Evolutionary conservation across 2,329 filamentous ascomycete genomes (phyloP).

Genomic region (Pseudogymnoascus sp.): DNA sequence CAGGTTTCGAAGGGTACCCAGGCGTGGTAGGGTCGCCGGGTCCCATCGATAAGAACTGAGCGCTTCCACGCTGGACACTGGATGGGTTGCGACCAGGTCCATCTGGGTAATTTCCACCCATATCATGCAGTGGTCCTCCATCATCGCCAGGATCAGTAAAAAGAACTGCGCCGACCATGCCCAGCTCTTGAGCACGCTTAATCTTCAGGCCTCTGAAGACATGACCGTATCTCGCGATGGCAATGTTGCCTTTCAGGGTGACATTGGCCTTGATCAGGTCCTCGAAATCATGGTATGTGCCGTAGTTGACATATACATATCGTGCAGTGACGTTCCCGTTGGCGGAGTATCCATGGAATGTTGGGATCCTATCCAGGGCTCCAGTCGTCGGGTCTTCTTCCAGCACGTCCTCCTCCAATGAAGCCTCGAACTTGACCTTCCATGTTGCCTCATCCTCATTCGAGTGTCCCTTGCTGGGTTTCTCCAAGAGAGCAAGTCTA

Average conservation of each 20-base stretch:
- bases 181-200: slow-evolving; percentile 83
- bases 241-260: slow-evolving; percentile 74
- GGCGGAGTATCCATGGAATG: slow-evolving; percentile 91
- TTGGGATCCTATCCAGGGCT: slow-evolving; percentile 65
- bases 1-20: slow-evolving; percentile 87
- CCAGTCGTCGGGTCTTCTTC: slow-evolving; percentile 74
- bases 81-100: slow-evolving; percentile 82
- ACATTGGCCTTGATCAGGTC: slow-evolving; percentile 70
- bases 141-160: slow-evolving; percentile 90
- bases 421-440: slow-evolving; percentile 72
- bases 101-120: slow-evolving; percentile 65
- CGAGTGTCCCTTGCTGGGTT: slow-evolving; percentile 21
- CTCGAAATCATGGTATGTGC: slow-evolving; percentile 77
- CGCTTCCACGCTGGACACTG: slow-evolving; percentile 82
- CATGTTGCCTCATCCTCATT: slow-evolving; percentile 50
- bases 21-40: slow-evolving; percentile 81
- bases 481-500: slow-evolving; percentile 55
- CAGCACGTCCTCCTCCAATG: slow-evolving; percentile 74
- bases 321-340: slow-evolving; percentile 82
- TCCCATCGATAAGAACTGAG: slow-evolving; percentile 65
- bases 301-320: slow-evolving; percentile 87
- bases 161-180: slow-evolving; percentile 76
- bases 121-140: slow-evolving; percentile 44
- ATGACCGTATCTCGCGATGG: slow-evolving; percentile 73
- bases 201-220: slow-evolving; percentile 88